phyloP scores from a whole-genome alignment of 148 eudicot genomes.

The Talinum fruticosum region DNA sequence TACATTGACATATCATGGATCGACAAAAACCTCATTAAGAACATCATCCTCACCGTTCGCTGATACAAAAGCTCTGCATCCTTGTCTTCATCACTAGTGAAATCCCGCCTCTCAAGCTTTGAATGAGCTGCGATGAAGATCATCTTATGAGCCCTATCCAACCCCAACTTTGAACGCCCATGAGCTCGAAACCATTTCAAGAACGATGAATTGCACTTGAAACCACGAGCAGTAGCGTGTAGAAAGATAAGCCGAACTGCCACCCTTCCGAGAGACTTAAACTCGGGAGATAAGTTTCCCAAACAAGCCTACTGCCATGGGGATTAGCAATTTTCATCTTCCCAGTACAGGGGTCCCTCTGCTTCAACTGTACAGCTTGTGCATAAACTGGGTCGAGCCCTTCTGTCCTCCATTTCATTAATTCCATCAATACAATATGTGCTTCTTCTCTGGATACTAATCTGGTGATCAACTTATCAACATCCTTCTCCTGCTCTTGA shows the following conservation, averaged over 20 bases:
- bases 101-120: conserved; percentile 70
- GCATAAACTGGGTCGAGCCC: conserved; percentile 96
- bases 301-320: conserved; percentile 89
- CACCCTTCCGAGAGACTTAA: conserved; percentile 75
- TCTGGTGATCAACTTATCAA: conserved; percentile 78
- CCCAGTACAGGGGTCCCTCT: conserved; percentile 75
- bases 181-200: conserved; percentile 51
- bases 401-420: conserved; percentile 95
- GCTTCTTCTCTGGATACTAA: conserved; percentile 88
- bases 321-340: conserved; percentile 83
- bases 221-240: conserved; percentile 76
- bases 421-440: conserved; percentile 80
- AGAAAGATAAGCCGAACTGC: conserved; percentile 83
- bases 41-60: conserved; percentile 84
- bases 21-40: conserved; percentile 74
- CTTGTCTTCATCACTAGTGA: conserved; percentile 61
- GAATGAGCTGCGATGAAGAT: conserved; percentile 80
- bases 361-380: conserved; percentile 89
- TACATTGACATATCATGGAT: conserved; percentile 55
- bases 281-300: conserved; percentile 90
- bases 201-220: conserved; percentile 53
- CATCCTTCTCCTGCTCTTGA: conserved; percentile 88
- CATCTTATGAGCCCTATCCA: conserved; percentile 80
- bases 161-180: conserved; percentile 48
- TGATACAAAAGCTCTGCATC: conserved; percentile 62